Percentiles rank a stretch among this genome's conserved stretches.
Evolutionary conservation across 2,329 filamentous ascomycete genomes (phyloP).

Genomic region (Sphaceloma murrayae): DNA sequence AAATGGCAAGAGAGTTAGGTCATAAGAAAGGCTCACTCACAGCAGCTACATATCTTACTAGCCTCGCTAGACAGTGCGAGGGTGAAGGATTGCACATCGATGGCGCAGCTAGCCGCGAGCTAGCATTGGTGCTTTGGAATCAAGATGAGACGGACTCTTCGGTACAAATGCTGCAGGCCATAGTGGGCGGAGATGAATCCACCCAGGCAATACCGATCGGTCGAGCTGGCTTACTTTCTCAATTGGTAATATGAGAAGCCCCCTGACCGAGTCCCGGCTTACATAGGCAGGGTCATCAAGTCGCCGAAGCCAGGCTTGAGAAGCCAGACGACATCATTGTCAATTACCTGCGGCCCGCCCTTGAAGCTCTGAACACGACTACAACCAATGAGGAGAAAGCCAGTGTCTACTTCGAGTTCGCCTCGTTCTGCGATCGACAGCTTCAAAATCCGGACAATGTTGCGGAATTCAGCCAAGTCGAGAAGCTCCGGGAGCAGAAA

Average conservation of each 20-base stretch:
- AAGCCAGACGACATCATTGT: slow-evolving; percentile 85
- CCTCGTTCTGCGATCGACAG: slow-evolving; percentile 89
- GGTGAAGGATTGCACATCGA: slow-evolving; percentile 66
- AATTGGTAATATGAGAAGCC: slow-evolving; percentile 46
- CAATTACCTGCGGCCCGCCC: slow-evolving; percentile 73
- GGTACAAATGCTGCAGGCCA: slow-evolving; percentile 79
- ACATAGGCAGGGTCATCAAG: slow-evolving; percentile 57
- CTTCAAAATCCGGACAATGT: slow-evolving; percentile 75
- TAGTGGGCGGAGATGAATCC: slow-evolving; percentile 55
- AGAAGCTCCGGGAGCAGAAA: slow-evolving; percentile 70
- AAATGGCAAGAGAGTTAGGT: slow-evolving; percentile 68
- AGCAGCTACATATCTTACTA: slow-evolving; percentile 70
- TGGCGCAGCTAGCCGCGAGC: slow-evolving; percentile 67
- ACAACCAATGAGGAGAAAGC: slow-evolving; percentile 64
- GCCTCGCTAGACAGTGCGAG: slow-evolving; percentile 61
- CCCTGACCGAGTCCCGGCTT: slow-evolving; percentile 5
- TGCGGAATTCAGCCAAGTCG: slow-evolving; percentile 73
- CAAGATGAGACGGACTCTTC: slow-evolving; percentile 83
- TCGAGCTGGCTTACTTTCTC: slow-evolving; percentile 70
- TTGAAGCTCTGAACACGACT: slow-evolving; percentile 66
- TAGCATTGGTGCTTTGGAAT: slow-evolving; percentile 86
- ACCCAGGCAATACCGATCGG: slow-evolving; percentile 58
- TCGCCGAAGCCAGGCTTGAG: slow-evolving; percentile 81
- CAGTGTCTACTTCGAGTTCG: slow-evolving; percentile 88
- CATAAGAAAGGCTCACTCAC: slow-evolving; percentile 80